phyloP scores from a whole-genome alignment of 345 rosid species.

The Eutrema japonicum region DNA sequence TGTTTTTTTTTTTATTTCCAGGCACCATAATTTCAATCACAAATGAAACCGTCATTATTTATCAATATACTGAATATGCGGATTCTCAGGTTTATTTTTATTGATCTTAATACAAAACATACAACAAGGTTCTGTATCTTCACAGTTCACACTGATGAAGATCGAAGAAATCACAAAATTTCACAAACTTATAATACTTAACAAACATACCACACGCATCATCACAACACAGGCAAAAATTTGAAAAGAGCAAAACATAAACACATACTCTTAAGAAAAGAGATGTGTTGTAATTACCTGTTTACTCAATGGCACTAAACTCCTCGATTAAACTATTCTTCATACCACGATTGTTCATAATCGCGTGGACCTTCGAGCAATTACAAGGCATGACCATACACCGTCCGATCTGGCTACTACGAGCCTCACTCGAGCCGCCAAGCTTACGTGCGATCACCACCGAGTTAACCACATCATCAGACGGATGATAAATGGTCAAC shows the following conservation, averaged over 20 bases:
- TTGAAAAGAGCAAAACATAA: constrained; percentile 22
- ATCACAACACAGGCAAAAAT: constrained; percentile 14
- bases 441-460: constrained; percentile 78
- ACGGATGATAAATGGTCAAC: constrained; percentile 75
- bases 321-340: constrained; percentile 65
- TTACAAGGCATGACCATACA: constrained; percentile 56
- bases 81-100: constrained; percentile 1
- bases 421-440: constrained; percentile 28
- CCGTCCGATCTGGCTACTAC: constrained; percentile 17
- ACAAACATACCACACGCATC: constrained; percentile 22
- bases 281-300: constrained; percentile 1
- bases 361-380: constrained; percentile 62
- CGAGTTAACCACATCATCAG: constrained; percentile 84
- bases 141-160: constrained; percentile 25
- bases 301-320: constrained; percentile 33
- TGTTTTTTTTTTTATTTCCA: background rate
- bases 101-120: constrained; percentile 15
- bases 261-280: constrained; percentile 9
- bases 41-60: constrained; percentile 1
- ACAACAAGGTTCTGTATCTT: constrained; percentile 4
- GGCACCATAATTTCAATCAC: background rate
- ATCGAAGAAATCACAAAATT: constrained; percentile 26
- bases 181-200: background rate
- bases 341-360: constrained; percentile 45
- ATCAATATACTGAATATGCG: background rate